Evolutionary conservation across 495 filamentous ascomycete species (phyloP).

Genomic region (Penicillium steckii): DNA sequence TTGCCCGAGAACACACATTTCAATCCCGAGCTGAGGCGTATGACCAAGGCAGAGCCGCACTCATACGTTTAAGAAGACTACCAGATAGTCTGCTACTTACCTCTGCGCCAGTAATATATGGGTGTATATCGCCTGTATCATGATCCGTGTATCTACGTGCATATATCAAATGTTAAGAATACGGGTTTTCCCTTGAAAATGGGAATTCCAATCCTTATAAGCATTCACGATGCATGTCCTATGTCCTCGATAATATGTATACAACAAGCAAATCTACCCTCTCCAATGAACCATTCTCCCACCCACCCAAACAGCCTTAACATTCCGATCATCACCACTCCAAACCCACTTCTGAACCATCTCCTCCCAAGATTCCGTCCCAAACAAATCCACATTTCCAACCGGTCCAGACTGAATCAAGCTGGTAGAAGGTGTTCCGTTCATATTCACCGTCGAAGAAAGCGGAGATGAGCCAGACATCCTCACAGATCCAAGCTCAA

Average conservation of each 20-base stretch:
- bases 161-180: too few relatives aligned
- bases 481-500: conserved; percentile 51
- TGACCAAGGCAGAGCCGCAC: too few relatives aligned
- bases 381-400: conserved; percentile 70
- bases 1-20: too few relatives aligned
- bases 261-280: neutral
- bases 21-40: too few relatives aligned
- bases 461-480: conserved; percentile 2
- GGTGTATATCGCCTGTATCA: too few relatives aligned
- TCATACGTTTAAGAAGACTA: too few relatives aligned
- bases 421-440: neutral
- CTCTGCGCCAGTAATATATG: too few relatives aligned
- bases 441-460: neutral
- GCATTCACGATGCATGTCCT: neutral
- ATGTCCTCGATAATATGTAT: too few relatives aligned
- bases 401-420: conserved; percentile 15
- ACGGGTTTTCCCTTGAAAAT: too few relatives aligned
- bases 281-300: conserved; percentile 62
- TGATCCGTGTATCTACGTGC: too few relatives aligned
- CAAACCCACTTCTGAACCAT: conserved; percentile 86
- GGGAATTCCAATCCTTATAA: neutral
- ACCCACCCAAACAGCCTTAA: conserved; percentile 73
- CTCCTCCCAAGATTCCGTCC: conserved; percentile 77
- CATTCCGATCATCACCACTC: conserved; percentile 86
- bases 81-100: too few relatives aligned